Evolutionary conservation across 805 yeast species (phyloP), one percentile per base, ranked within the genome.

Genomic region (Brettanomyces naardenensis): DNA sequence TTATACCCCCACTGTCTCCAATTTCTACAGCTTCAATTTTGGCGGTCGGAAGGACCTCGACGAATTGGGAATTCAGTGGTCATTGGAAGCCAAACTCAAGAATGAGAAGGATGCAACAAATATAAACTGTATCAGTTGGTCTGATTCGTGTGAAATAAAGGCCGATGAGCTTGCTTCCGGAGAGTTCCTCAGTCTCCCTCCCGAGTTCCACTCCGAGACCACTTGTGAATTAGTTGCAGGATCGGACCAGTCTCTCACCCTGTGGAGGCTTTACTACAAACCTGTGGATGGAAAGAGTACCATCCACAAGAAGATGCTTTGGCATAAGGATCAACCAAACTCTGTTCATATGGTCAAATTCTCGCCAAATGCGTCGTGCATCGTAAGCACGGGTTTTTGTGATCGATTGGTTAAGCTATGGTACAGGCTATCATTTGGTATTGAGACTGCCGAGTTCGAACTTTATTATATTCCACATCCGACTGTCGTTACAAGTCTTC

Each of bases 321-420:
- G 81, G 82, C 47, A 55, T 14, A 64, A 68, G 46, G 45, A 49
- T 1, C 84, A 82, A 45, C 76, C 90, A 0, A 66, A 66, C 21
- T 81, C 89, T 0, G 77, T 80, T 1, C 71, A 70, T 44, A 48
- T 62, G 34, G 71, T 78, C 4, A 63, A 66, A 22, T 71, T 84
- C 19, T 75, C 95, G 0, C 75, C 73, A n/a, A 82, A 83, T 45
- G 74, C 87, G 0, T 69, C 71, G 36, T 65, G 78, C 31, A 74
- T 88, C 17, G 82, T 88, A 6, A 70, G 80, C 35, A 68, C 73
- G 28, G 78, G 83, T 0, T 64, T 62, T 29, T 73, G 69, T 53
- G 95, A 86, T 54, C 65, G 66, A 26, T 62, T 82, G 11, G 77
- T 85, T 21, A 86, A 85, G 52, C 65, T 86, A 2, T 89, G 95